These are phyloP conservation scores for Priceomyces fermenticarens DNA, from an alignment of 805 yeast genomes.

Conservation along the genomic window DNA sequence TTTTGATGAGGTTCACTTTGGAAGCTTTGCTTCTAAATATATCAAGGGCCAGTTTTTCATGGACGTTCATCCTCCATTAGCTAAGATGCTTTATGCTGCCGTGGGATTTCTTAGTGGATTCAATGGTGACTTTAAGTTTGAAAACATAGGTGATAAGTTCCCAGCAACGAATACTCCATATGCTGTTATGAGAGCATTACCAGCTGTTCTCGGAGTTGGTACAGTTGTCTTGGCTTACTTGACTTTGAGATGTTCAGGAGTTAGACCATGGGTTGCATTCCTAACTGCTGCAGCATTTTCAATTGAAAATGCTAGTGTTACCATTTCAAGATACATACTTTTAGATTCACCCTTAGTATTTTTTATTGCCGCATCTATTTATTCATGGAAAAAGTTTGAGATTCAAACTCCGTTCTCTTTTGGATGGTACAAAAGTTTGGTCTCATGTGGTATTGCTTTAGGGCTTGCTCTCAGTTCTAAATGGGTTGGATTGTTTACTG, in stretches of 20 bases:
- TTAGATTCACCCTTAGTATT: slow-evolving; percentile 75
- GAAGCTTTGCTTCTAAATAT: slow-evolving; percentile 91
- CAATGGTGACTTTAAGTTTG: slow-evolving; percentile 66
- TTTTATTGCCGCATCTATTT: slow-evolving; percentile 71
- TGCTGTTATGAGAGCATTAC: slow-evolving; percentile 63
- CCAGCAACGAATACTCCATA: slow-evolving; percentile 59
- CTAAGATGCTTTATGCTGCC: slow-evolving; percentile 72
- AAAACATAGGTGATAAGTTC: slow-evolving; percentile 60
- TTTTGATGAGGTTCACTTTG: slow-evolving; percentile 92
- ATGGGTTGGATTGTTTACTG: slow-evolving; percentile 83
- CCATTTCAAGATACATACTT: slow-evolving; percentile 72
- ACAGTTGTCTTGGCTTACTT: slow-evolving; percentile 64
- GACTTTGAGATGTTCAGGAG: slow-evolving; percentile 71
- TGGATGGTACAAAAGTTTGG: slow-evolving; percentile 56
- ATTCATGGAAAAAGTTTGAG: slow-evolving; percentile 65
- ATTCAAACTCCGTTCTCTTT: slow-evolving; percentile 57
- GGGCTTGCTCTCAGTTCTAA: slow-evolving; percentile 74
- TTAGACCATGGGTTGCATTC: slow-evolving; percentile 60
- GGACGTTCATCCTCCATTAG: slow-evolving; percentile 81
- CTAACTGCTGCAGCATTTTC: slow-evolving; percentile 54
- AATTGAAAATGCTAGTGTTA: slow-evolving; percentile 65
- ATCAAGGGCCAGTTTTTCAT: slow-evolving; percentile 60
- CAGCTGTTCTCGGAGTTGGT: slow-evolving; percentile 65
- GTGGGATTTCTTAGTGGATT: slow-evolving; percentile 67
- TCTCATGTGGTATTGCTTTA: slow-evolving; percentile 64